Evolutionary conservation across 345 rosid genomes (phyloP).

Genomic region (Reutealis trisperma): DNA sequence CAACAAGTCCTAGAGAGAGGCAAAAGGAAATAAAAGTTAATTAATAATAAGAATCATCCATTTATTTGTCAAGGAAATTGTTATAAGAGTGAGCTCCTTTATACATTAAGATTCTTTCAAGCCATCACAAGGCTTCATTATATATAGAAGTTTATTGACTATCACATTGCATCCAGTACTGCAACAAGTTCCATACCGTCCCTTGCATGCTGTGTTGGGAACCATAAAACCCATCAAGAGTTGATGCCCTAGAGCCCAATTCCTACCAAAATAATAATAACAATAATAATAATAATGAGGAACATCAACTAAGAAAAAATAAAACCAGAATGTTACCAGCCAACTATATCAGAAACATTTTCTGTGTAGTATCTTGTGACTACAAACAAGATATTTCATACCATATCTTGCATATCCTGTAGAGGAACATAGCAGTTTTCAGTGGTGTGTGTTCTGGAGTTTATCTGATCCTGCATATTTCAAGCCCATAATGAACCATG

Average conservation of each 20-base stretch:
- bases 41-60: too few relatives aligned
- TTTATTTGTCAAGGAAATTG: too few relatives aligned
- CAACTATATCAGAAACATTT: slow-evolving; percentile 3
- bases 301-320: slow-evolving; percentile 8
- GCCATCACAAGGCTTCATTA: too few relatives aligned
- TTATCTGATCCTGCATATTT: slow-evolving; percentile 41
- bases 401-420: slow-evolving; percentile 44
- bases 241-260: slow-evolving; percentile 47
- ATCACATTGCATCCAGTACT: not conserved
- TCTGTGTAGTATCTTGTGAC: not conserved
- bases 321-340: slow-evolving; percentile 4
- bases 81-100: too few relatives aligned
- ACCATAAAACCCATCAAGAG: slow-evolving; percentile 43
- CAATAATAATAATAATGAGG: not conserved
- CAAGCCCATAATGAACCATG: not conserved
- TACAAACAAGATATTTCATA: slow-evolving; percentile 14
- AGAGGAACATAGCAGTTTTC: slow-evolving; percentile 50
- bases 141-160: not conserved
- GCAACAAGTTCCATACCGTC: slow-evolving; percentile 36
- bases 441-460: slow-evolving; percentile 42
- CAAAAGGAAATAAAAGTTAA: too few relatives aligned
- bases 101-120: too few relatives aligned
- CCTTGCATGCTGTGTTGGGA: slow-evolving; percentile 47
- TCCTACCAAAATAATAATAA: slow-evolving; percentile 28
- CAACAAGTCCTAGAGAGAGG: too few relatives aligned